phyloP scores from a whole-genome alignment of 2,329 filamentous ascomycete species.

The Talaromyces sp. region DNA sequence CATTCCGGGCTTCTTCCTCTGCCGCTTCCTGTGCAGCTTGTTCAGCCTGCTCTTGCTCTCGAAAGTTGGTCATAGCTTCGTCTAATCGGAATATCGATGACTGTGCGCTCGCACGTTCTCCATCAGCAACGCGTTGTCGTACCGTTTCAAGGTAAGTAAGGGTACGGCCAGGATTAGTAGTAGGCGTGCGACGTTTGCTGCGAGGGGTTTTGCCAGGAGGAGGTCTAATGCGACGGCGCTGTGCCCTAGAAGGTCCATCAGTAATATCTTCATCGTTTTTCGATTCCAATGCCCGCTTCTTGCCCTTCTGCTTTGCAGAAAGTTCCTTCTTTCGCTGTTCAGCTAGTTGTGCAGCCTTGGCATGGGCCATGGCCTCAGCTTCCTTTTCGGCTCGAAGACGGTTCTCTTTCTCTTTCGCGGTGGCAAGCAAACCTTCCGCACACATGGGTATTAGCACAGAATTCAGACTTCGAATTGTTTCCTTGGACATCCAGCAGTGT shows the following conservation, averaged over 20 bases:
- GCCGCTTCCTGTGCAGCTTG: constrained; percentile 12
- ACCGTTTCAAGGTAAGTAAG: constrained; percentile 5
- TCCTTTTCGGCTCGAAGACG: neutral
- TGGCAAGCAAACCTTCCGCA: constrained; percentile 10
- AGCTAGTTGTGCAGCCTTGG: neutral
- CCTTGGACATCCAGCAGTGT: neutral
- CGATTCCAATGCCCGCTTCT: constrained; percentile 11
- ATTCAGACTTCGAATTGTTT: neutral
- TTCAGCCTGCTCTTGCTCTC: constrained; percentile 4
- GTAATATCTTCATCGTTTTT: constrained; percentile 6
- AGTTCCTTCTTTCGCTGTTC: neutral
- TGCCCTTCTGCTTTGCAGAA: constrained; percentile 12
- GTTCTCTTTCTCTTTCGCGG: constrained; percentile 3
- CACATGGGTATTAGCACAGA: constrained; percentile 8
- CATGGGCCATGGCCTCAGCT: neutral
- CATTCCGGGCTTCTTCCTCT: constrained; percentile 6
- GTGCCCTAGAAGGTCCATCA: constrained; percentile 11
- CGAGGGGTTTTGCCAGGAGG: neutral
- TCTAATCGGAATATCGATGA: constrained; percentile 14
- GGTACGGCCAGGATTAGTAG: neutral
- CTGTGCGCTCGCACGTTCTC: neutral
- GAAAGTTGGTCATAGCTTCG: constrained; percentile 6
- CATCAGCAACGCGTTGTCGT: constrained; percentile 1
- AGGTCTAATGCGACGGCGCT: constrained; percentile 7
- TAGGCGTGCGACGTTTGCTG: constrained; percentile 8